Conservation (phyloP, 805 yeast genomes). For the Saturnispora halmiae region DNA sequence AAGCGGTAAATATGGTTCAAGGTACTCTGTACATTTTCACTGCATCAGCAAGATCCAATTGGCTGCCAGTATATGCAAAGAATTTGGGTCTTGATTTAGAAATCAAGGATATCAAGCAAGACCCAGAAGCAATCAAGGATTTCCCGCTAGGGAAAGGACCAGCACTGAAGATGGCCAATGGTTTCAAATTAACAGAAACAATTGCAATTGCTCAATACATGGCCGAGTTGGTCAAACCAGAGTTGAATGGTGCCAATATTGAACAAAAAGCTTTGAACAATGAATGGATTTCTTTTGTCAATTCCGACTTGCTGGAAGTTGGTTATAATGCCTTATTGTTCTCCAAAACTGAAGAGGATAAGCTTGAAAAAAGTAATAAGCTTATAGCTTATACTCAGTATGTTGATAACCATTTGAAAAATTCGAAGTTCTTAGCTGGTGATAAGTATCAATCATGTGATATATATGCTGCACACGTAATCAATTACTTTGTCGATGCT, state of each 20-base stretch:
- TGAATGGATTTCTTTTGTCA: slow-evolving; percentile 69
- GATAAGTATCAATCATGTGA: slow-evolving; percentile 9
- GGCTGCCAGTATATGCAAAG: slow-evolving; percentile 42
- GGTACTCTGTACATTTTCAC: slow-evolving; percentile 16
- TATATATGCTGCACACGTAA: not conserved
- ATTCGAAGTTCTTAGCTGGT: slow-evolving; percentile 5
- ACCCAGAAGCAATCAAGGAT: slow-evolving; percentile 34
- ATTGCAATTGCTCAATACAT: slow-evolving; percentile 50
- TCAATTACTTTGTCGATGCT: not conserved
- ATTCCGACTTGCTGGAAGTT: slow-evolving; percentile 37
- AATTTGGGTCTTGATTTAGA: slow-evolving; percentile 48
- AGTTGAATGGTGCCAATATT: slow-evolving; percentile 50
- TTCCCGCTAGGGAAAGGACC: slow-evolving; percentile 63
- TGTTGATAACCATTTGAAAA: slow-evolving; percentile 8
- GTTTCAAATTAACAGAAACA: slow-evolving; percentile 56
- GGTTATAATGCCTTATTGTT: not conserved
- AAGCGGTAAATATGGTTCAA: too few relatives aligned
- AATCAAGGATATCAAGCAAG: slow-evolving; percentile 31
- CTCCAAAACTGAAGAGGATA: slow-evolving; percentile 10
- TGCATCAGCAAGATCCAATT: slow-evolving; percentile 28
- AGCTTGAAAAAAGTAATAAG: not conserved
- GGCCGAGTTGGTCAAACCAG: slow-evolving; percentile 25
- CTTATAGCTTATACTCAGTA: not conserved
- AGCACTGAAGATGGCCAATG: slow-evolving; percentile 54
- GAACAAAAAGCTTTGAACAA: slow-evolving; percentile 54